A percentile compares a stretch with the other conserved stretches of the same genome.
Conservation (phyloP, 192 early-diverging fungal genomes). For the Pecoramyces ruminantium region DNA sequence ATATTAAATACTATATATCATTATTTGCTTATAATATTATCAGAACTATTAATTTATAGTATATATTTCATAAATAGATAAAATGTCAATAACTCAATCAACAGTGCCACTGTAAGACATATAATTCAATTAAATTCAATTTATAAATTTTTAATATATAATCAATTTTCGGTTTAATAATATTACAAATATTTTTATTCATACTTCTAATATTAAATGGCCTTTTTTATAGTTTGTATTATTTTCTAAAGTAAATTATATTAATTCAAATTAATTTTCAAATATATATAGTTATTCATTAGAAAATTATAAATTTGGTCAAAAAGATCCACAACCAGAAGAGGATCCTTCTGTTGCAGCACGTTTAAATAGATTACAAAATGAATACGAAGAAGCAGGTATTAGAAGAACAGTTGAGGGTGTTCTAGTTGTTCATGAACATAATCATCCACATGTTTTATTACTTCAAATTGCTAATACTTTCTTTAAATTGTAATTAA, state of each 20-base stretch:
- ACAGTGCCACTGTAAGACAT: background rate
- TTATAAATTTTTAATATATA: too few relatives aligned
- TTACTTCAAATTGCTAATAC: constrained; percentile 57
- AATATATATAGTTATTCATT: constrained; percentile 15
- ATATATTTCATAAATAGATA: background rate
- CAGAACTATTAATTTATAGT: too few relatives aligned
- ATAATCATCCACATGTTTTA: constrained; percentile 62
- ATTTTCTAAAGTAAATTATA: too few relatives aligned
- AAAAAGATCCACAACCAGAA: constrained; percentile 55
- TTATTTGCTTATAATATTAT: too few relatives aligned
- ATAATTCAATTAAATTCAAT: too few relatives aligned
- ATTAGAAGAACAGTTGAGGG: constrained; percentile 54
- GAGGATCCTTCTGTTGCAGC: constrained; percentile 38
- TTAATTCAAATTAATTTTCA: background rate
- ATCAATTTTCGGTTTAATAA: too few relatives aligned
- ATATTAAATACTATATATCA: too few relatives aligned
- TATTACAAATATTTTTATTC: too few relatives aligned
- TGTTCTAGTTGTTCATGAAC: constrained; percentile 58
- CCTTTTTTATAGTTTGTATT: too few relatives aligned
- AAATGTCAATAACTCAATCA: background rate
- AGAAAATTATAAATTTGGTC: constrained; percentile 46
- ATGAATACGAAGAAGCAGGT: constrained; percentile 45
- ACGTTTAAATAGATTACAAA: constrained; percentile 35
- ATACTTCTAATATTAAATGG: too few relatives aligned
- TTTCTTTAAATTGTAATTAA: constrained; percentile 61